phyloP scores from a whole-genome alignment of 2,329 filamentous ascomycete genomes.

The Fusarium nurragi region DNA sequence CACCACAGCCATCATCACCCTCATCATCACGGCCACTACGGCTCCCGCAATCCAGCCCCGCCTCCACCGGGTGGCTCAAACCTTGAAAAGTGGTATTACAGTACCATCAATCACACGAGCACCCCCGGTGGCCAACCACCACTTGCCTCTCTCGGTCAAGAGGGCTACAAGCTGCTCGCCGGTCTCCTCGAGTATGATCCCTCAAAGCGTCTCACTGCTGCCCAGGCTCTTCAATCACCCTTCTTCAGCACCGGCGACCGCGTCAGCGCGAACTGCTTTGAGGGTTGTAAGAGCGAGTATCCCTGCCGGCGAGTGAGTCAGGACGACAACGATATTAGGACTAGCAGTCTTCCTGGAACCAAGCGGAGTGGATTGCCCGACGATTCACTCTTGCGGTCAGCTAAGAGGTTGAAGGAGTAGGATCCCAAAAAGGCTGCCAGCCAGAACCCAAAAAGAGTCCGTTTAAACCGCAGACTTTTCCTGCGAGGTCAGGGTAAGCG shows the following conservation, averaged over 20 bases:
- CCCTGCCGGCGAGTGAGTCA: slow-evolving; percentile 89
- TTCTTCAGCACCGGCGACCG: slow-evolving; percentile 84
- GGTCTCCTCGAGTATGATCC: slow-evolving; percentile 93
- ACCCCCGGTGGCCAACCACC: slow-evolving; percentile 48
- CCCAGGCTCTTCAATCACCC: slow-evolving; percentile 86
- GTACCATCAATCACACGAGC: slow-evolving; percentile 69
- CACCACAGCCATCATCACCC: slow-evolving; percentile 54
- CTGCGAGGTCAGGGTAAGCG: neutral
- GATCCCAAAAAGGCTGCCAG: neutral
- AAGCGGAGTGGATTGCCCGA: slow-evolving; percentile 89
- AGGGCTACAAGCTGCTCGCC: slow-evolving; percentile 84
- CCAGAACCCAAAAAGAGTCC: neutral
- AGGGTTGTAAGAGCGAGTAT: slow-evolving; percentile 88
- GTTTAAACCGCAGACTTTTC: neutral
- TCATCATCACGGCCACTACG: slow-evolving; percentile 55
- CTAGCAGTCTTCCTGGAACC: slow-evolving; percentile 86
- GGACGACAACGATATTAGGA: slow-evolving; percentile 96
- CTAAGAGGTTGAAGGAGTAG: slow-evolving; percentile 70
- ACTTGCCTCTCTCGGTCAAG: slow-evolving; percentile 71
- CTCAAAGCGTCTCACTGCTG: slow-evolving; percentile 84
- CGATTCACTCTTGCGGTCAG: slow-evolving; percentile 72
- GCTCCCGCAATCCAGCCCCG: slow-evolving; percentile 52
- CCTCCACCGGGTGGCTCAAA: slow-evolving; percentile 52
- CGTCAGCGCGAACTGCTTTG: slow-evolving; percentile 86
- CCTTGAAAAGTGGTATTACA: slow-evolving; percentile 84